Conservation (phyloP, 257 asterid genomes). For the Mentha longifolia region DNA sequence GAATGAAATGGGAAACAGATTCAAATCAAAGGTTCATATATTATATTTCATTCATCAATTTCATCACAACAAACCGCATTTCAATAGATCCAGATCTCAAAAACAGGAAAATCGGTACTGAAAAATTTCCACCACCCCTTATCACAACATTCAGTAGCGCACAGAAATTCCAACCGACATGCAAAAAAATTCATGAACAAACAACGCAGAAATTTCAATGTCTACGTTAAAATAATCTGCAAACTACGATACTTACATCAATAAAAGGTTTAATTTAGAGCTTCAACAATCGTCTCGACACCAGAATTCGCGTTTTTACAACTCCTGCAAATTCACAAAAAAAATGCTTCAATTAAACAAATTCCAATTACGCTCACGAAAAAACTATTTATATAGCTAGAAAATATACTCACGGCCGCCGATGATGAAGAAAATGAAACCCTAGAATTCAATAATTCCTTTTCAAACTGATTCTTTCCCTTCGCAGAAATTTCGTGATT, state of each 20-base stretch:
- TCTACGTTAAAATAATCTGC: background rate
- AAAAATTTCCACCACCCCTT: background rate
- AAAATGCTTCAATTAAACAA: background rate
- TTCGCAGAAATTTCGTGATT: background rate
- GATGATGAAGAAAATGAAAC: slow-evolving; percentile 20
- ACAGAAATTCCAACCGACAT: background rate
- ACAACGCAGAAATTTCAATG: background rate
- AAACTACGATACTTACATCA: slow-evolving; percentile 26
- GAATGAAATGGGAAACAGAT: background rate
- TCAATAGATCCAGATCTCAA: slow-evolving; percentile 34
- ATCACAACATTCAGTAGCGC: background rate
- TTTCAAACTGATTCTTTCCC: background rate
- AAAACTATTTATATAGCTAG: slow-evolving; percentile 10
- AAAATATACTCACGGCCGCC: slow-evolving; percentile 16
- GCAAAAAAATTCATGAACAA: background rate
- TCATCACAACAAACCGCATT: background rate
- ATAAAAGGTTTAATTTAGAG: background rate
- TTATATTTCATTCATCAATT: background rate
- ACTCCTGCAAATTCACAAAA: slow-evolving; percentile 32
- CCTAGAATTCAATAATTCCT: slow-evolving; percentile 23
- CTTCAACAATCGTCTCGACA: background rate
- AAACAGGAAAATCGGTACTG: background rate
- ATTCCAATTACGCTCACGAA: background rate
- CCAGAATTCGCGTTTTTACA: slow-evolving; percentile 27
- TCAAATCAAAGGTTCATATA: background rate